These are phyloP conservation scores for Penicillium sp. DNA, from an alignment of 2,329 filamentous ascomycete genomes.

Conservation along the genomic window DNA sequence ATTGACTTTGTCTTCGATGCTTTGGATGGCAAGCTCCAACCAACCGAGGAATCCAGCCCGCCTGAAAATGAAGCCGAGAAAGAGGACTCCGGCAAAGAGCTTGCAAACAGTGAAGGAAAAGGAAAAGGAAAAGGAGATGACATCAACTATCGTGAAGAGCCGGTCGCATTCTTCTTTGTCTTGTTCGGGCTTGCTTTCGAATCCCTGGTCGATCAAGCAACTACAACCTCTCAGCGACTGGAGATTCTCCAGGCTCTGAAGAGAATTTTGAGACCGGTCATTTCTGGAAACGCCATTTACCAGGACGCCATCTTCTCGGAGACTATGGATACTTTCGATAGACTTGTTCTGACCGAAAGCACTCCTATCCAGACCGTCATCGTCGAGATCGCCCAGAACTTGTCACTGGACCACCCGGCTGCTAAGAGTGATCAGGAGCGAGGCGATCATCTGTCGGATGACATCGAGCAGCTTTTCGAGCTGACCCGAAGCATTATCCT, in stretches of 20 bases:
- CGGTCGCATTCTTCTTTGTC: conserved; percentile 98
- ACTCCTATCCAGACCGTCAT: conserved; percentile 87
- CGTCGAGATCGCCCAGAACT: conserved; percentile 85
- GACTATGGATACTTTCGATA: conserved; percentile 92
- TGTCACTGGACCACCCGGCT: conserved; percentile 89
- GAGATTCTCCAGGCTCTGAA: conserved; percentile 88
- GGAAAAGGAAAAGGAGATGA: conserved; percentile 62
- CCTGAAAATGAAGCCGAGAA: conserved; percentile 19
- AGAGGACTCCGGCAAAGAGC: conserved; percentile 14
- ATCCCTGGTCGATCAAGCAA: conserved; percentile 79
- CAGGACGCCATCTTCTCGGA: conserved; percentile 94
- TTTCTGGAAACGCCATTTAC: conserved; percentile 95
- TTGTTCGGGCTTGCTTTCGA: conserved; percentile 96
- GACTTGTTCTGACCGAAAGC: conserved; percentile 86
- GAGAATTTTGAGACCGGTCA: conserved; percentile 90
- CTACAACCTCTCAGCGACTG: conserved; percentile 72
- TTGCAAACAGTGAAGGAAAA: conserved; percentile 27
- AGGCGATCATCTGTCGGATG: conserved; percentile 82
- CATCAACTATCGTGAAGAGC: conserved; percentile 97
- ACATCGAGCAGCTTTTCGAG: conserved; percentile 97
- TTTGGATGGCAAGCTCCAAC: conserved; percentile 71
- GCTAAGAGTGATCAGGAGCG: conserved; percentile 67
- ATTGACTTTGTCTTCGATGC: conserved; percentile 98
- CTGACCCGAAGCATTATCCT: conserved; percentile 93
- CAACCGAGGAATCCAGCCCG: conserved; percentile 28